Base-by-base conservation (phyloP, 2,329 filamentous ascomycete genomes). In the Clarireedia homoeocarpa region DNA sequence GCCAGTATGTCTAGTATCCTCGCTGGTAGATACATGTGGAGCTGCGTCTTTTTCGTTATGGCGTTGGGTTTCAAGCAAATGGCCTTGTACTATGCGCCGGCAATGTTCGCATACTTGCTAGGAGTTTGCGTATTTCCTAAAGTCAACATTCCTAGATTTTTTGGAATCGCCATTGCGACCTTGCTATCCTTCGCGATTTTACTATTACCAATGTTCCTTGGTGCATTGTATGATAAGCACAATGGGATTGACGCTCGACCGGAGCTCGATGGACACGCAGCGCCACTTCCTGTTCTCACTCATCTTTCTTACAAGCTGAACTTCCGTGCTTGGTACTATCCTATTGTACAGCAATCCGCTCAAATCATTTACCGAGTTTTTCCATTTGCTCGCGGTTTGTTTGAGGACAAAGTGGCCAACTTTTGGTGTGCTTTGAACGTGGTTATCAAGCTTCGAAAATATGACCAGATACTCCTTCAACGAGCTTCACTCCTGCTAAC, bases 31-130 rank as follows among this genome's bases (percentile, higher is more conserved):
- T 86, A 86, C 65, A 80, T 95, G 59, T 96, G 92, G 91, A 83
- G 89, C 26, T 91, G 89, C 60, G 82, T 96, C 58, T 96, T 96
- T 75, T 99, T 99, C 65, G 94, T 99, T 6, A 83, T 82, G 15
- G 89, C 92, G 3, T 77, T 99, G n/a, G 90, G 90, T 5, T 99
- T 97, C 78, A 99, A 99, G 76, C 94, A 99, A 72, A 99, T 99
- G 95, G 92, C 92, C 1, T 78, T 99, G 15, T 99, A 97, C 74
- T 99, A 96, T 71, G 91, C 95, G 3, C 91, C 95, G 14, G 85
- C 86, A 20, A 85, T 97, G 56, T 97, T 97, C 70, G 87, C 90
- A 34, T 99, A 91, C 67, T 83, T 99, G 2, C 76, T 97, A 0
- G 94, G 92, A 7, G 84, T 85, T 66, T 96, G 91, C 68, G 65